Evolutionary conservation across 805 yeast species (phyloP).

Genomic region (Saturnispora gosingensis): DNA sequence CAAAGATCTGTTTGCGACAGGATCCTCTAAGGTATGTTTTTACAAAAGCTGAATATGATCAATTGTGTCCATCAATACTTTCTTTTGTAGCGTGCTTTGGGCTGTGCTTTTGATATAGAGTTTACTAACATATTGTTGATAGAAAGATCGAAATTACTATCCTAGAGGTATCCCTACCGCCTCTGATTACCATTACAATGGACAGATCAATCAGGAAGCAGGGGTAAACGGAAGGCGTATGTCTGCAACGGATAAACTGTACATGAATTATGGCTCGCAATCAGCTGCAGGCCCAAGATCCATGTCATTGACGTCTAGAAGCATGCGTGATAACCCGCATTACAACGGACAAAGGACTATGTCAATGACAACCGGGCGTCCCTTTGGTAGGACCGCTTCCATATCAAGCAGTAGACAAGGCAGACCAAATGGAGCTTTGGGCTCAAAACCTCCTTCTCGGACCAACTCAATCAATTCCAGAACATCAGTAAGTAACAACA

Average conservation of each 20-base stretch:
- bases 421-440: background rate
- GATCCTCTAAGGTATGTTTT: conserved; percentile 22
- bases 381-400: background rate
- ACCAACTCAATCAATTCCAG: conserved; percentile 16
- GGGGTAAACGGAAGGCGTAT: background rate
- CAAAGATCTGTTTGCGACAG: conserved; percentile 19
- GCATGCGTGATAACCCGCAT: conserved; percentile 15
- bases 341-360: conserved; percentile 12
- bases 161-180: conserved; percentile 8
- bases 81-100: background rate
- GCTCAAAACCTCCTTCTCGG: conserved; percentile 13
- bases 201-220: background rate
- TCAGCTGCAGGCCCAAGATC: conserved; percentile 15
- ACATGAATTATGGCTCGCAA: conserved; percentile 1
- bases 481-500: background rate
- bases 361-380: conserved; percentile 16
- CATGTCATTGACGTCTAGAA: conserved; percentile 27
- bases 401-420: background rate
- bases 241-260: conserved; percentile 7
- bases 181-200: conserved; percentile 2
- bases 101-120: background rate
- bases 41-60: too few species aligned
- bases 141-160: conserved; percentile 1
- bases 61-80: background rate
- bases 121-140: background rate